These are phyloP conservation scores for Chrysoporthe cubensis DNA, from an alignment of 2,329 filamentous ascomycete genomes.

Conservation along the genomic window DNA sequence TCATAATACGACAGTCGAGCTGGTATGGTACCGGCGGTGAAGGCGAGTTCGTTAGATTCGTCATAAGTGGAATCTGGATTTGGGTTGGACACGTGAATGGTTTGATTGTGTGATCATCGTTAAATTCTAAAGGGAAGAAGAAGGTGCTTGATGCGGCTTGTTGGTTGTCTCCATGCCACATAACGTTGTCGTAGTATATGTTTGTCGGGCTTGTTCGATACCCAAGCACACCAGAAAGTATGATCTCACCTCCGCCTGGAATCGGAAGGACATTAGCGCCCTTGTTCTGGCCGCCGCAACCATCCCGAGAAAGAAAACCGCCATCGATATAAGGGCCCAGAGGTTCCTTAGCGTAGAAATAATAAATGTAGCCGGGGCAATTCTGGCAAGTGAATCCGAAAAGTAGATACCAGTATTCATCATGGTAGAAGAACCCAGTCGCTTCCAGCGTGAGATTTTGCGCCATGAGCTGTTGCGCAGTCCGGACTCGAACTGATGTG, in stretches of 20 bases:
- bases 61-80: not conserved
- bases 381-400: not conserved
- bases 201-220: not conserved
- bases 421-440: not conserved
- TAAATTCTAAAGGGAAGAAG: not conserved
- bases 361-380: not conserved
- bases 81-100: not conserved
- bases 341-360: not conserved
- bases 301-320: not conserved
- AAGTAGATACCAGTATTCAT: not conserved
- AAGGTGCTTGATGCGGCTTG: not conserved
- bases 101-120: not conserved
- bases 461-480: too few relatives aligned
- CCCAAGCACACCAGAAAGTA: not conserved
- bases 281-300: not conserved
- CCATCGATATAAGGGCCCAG: not conserved
- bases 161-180: not conserved
- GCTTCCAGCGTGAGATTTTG: not conserved
- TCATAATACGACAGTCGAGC: not conserved
- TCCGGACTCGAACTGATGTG: not conserved
- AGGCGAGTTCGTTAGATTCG: not conserved
- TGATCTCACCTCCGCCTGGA: not conserved
- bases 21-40: not conserved
- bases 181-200: not conserved
- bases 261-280: not conserved